phyloP scores from a whole-genome alignment of 2,329 filamentous ascomycete genomes.

The Bisporella sp. region DNA sequence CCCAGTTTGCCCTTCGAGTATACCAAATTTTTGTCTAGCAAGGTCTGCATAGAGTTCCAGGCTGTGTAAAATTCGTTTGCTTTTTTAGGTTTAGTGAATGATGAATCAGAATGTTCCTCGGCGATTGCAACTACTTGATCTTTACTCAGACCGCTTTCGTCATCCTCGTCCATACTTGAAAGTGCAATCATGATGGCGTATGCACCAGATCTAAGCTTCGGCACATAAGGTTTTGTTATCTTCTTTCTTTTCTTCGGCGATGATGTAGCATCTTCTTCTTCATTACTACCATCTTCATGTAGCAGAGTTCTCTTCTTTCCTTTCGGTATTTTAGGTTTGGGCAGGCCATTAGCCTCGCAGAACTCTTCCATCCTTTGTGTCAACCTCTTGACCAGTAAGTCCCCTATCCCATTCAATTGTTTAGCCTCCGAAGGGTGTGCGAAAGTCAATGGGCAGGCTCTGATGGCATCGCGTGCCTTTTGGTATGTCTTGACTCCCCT shows the following conservation, averaged over 20 bases:
- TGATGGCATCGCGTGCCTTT: slow-evolving; percentile 70
- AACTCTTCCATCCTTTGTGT: slow-evolving; percentile 53
- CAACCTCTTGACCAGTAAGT: slow-evolving; percentile 63
- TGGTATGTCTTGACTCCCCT: slow-evolving; percentile 68
- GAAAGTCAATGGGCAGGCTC: slow-evolving; percentile 58
- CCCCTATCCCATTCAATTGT: slow-evolving; percentile 67
- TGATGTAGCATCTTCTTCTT: slow-evolving; percentile 9
- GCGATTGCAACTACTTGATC: slow-evolving; percentile 60
- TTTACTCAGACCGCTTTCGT: slow-evolving; percentile 56
- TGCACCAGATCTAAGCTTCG: slow-evolving; percentile 62
- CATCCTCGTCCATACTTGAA: slow-evolving; percentile 48
- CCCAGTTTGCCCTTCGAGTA: slow-evolving; percentile 62
- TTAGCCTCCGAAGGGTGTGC: slow-evolving; percentile 65
- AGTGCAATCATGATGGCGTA: slow-evolving; percentile 68
- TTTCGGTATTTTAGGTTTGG: slow-evolving; percentile 53
- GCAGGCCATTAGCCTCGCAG: slow-evolving; percentile 59
- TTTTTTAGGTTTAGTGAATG: slow-evolving; percentile 61
- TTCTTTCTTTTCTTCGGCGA: slow-evolving; percentile 47
- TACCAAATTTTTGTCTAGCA: slow-evolving; percentile 67
- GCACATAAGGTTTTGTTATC: slow-evolving; percentile 63
- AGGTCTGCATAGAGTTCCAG: slow-evolving; percentile 76
- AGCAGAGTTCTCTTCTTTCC: slow-evolving; percentile 21
- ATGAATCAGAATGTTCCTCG: slow-evolving; percentile 66
- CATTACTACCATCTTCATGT: background rate
- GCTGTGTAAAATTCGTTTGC: slow-evolving; percentile 69